A percentile compares a stretch with the other conserved stretches of the same genome.
phyloP scores from a whole-genome alignment of 2,329 filamentous ascomycete genomes.

The Ascochyta pisi region DNA sequence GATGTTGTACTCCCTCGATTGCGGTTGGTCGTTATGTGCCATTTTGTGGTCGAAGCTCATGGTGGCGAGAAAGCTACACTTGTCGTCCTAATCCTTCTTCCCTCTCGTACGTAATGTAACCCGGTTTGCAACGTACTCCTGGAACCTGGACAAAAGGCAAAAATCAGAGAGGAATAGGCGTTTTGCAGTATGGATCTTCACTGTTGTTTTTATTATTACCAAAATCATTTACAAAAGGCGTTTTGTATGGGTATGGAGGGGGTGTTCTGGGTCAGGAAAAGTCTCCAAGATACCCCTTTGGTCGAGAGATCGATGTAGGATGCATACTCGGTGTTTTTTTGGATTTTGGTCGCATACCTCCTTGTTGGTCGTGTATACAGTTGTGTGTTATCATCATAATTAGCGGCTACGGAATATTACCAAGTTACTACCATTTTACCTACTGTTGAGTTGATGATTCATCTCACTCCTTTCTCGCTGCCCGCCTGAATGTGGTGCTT shows the following conservation, averaged over 20 bases:
- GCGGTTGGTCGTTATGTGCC: no score
- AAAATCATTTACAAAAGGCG: background rate
- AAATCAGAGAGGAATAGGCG: background rate
- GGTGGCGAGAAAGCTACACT: no score
- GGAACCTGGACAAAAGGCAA: background rate
- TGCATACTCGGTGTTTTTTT: slow-evolving; percentile 10
- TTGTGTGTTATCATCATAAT: background rate
- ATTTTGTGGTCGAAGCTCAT: no score
- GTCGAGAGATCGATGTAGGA: background rate
- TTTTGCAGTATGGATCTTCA: background rate
- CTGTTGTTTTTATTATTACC: background rate
- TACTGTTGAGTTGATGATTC: background rate
- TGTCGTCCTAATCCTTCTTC: no score
- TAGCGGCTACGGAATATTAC: background rate
- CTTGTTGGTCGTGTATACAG: no score
- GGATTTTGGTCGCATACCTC: background rate
- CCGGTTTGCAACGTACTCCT: no score
- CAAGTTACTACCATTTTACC: background rate
- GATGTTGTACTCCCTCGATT: no score
- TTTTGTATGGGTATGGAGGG: slow-evolving; percentile 5
- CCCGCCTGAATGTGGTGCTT: no score
- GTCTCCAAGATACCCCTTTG: slow-evolving; percentile 19
- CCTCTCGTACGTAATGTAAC: no score
- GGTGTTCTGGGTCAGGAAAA: slow-evolving; percentile 19
- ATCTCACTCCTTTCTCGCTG: background rate